Conservation (phyloP, 2,329 filamentous ascomycete genomes). For the Clarireedia monteithiana region DNA sequence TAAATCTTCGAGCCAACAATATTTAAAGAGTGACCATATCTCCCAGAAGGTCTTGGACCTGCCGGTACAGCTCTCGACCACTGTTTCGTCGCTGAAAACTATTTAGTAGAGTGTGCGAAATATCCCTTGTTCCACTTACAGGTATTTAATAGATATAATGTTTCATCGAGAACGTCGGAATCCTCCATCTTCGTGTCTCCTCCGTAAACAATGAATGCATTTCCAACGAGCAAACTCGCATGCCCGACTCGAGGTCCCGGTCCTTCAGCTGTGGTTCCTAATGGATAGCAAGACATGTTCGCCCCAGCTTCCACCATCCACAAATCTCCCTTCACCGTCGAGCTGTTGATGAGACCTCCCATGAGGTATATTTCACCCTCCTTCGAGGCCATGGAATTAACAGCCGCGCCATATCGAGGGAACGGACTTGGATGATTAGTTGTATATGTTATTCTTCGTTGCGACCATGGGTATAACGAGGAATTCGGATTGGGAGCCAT, state of each 20-base stretch:
- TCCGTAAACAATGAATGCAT: conserved; percentile 97
- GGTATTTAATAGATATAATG: conserved; percentile 91
- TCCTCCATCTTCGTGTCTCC: conserved; percentile 98
- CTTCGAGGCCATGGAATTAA: conserved; percentile 87
- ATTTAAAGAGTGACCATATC: conserved; percentile 94
- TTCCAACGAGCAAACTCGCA: conserved; percentile 87
- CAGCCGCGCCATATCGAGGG: conserved; percentile 91
- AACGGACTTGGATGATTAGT: conserved; percentile 80
- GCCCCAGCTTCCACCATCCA: conserved; percentile 95
- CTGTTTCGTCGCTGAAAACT: conserved; percentile 73
- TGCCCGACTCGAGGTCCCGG: conserved; percentile 93
- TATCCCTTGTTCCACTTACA: conserved; percentile 55
- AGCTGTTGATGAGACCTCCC: conserved; percentile 91
- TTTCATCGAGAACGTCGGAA: conserved; percentile 84
- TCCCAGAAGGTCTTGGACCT: conserved; percentile 75
- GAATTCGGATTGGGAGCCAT: conserved; percentile 52
- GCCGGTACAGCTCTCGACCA: conserved; percentile 93
- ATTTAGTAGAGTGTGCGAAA: conserved; percentile 14
- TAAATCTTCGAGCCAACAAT: conserved; percentile 96
- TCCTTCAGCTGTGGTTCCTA: conserved; percentile 86
- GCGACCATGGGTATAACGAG: conserved; percentile 93
- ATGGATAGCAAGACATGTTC: conserved; percentile 82
- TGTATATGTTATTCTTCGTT: conserved; percentile 79
- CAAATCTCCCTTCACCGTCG: conserved; percentile 90
- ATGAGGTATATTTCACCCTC: conserved; percentile 97